Evolutionary conservation across 108 stramenopile species (phyloP).

Genomic region (Cyclotella baltica): DNA sequence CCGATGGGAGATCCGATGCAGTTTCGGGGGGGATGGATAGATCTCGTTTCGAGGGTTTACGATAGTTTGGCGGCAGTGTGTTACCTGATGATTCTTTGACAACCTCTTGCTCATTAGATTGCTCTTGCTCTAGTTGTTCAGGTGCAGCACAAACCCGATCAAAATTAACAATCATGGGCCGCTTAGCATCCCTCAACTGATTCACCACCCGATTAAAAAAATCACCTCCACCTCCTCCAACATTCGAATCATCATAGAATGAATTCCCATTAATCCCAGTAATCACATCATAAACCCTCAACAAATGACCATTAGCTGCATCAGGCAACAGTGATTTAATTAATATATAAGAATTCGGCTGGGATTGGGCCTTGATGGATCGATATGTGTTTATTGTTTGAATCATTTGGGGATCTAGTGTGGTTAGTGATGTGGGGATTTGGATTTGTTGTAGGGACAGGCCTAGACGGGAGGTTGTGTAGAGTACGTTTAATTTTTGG

Average conservation of each 20-base stretch:
- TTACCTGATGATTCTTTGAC: background rate
- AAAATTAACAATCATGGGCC: conserved; percentile 49
- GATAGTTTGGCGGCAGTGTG: conserved; percentile 10
- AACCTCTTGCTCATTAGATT: background rate
- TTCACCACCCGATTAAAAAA: conserved; percentile 23
- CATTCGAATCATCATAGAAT: conserved; percentile 13
- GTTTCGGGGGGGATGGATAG: conserved; percentile 21
- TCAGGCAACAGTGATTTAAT: conserved; percentile 10
- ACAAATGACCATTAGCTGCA: conserved; percentile 18
- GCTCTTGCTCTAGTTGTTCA: background rate
- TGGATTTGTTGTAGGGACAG: conserved; percentile 23
- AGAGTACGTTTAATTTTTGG: conserved; percentile 27
- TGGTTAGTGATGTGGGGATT: conserved; percentile 1
- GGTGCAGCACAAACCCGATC: conserved; percentile 20
- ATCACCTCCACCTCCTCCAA: conserved; percentile 8
- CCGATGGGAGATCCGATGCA: conserved; percentile 24
- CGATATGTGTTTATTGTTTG: conserved; percentile 5
- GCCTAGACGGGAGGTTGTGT: conserved; percentile 26
- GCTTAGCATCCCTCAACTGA: conserved; percentile 21
- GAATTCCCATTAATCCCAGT: conserved; percentile 50
- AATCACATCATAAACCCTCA: conserved; percentile 33
- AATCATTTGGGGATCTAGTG: background rate
- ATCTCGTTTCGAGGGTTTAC: conserved; percentile 7
- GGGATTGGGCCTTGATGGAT: background rate
- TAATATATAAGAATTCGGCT: background rate